Evolutionary conservation across 345 rosid genomes (phyloP), one percentile per base, ranked within the genome.

Genomic region (Pseudoturritis turrita): DNA sequence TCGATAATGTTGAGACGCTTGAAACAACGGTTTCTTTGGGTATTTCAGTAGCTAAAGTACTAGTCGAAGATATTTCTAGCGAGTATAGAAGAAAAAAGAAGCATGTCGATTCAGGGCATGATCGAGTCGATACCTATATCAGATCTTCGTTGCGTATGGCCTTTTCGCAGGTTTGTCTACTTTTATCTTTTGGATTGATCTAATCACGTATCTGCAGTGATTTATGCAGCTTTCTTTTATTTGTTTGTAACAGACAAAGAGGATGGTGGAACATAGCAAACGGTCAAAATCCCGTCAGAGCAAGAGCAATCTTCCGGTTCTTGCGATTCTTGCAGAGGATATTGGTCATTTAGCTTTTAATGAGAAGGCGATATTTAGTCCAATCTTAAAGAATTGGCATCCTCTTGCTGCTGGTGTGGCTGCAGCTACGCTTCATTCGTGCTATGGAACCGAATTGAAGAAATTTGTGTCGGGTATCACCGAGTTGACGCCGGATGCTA

Each of bases 391-490:
- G 90, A 88, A 82, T 71, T 91, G 99, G 99, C 96, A 91, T 62
- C 93, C 97, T 50, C 86, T 85, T 60, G 84, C 99, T 36, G 96
- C 96, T 18, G 99, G 97, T 67, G 89, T 86, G 5, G 97, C 97
- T 69, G 97, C 89, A 25, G 93, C 99, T 70, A 91, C 97, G 11
- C 96, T 95, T 72, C 99, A 95, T 89, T 83, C 88, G 23, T 89
- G 93, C 81, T 95, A 81, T 43, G 96, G 92, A 49, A 86, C 81
- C 6, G 96, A 89, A 51, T 49, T 95, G 58, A 89, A 87, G 80
- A 82, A 84, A 52, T 95, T 87, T 46, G 76, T 88, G 31, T 83
- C 93, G 0, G 82, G 87, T 65, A 86, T 91, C n/a, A 72, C 79
- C 10, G 99, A 95, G 70, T 79, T 89, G 80, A 88, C 99, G 0